phyloP scores from a whole-genome alignment of 2,329 filamentous ascomycete genomes.

The Neobulgaria alba region DNA sequence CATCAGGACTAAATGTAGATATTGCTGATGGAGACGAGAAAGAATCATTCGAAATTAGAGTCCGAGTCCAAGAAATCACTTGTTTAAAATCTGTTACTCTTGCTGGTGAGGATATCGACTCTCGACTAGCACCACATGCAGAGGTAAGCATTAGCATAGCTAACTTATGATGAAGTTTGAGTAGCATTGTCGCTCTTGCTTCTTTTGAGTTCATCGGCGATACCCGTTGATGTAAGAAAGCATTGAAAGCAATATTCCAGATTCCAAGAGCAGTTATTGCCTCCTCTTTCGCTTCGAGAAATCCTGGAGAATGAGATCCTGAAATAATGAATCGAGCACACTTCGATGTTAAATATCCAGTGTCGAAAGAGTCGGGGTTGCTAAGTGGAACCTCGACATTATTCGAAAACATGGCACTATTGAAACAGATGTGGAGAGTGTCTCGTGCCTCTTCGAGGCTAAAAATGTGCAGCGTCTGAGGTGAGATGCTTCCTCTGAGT shows the following conservation, averaged over 20 bases:
- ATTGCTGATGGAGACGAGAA: not conserved
- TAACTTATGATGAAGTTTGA: not conserved
- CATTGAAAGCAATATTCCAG: not conserved
- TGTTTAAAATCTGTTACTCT: not conserved
- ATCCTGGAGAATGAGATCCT: not conserved
- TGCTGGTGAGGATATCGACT: not conserved
- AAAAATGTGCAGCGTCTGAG: not conserved
- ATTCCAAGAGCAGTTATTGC: not conserved
- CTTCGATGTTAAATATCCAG: not conserved
- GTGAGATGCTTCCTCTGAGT: not conserved
- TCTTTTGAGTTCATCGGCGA: not conserved
- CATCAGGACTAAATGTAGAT: not conserved
- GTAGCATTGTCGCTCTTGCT: not conserved
- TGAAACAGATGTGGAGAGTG: not conserved
- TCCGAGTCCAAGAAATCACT: not conserved
- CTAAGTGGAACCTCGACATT: not conserved
- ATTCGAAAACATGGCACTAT: not conserved
- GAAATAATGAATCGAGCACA: not conserved
- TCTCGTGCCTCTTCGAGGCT: not conserved
- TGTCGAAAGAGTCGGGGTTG: not conserved
- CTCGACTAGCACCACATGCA: not conserved
- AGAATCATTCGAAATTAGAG: not conserved
- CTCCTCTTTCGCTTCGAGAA: not conserved
- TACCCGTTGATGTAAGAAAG: not conserved
- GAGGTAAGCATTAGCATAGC: not conserved